Conservation (phyloP, 2,329 filamentous ascomycete species). For the Beauveria rudraprayagi region DNA sequence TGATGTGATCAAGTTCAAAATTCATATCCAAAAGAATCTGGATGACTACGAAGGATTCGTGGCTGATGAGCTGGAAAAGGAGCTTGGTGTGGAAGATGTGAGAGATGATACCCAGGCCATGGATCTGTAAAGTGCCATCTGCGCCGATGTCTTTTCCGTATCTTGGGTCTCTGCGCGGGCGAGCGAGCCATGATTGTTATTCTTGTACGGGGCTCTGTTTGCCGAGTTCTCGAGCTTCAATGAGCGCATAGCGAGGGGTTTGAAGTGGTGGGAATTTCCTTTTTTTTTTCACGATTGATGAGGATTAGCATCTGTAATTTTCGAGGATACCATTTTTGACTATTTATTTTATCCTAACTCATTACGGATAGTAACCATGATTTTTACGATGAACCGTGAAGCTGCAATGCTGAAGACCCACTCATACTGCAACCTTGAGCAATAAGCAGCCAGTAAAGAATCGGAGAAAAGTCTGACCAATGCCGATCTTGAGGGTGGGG, state of each 20-base stretch:
- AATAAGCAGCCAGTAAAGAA: not conserved
- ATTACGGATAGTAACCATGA: no score
- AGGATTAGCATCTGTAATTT: conserved; percentile 4
- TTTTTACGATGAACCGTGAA: not conserved
- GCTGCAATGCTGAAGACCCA: not conserved
- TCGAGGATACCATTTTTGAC: not conserved
- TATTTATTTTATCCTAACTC: not conserved
- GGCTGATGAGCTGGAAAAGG: conserved; percentile 83
- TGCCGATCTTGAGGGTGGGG: not conserved
- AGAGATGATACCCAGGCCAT: conserved; percentile 45
- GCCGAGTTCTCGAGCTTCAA: not conserved
- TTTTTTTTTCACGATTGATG: conserved; percentile 1
- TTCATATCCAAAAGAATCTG: conserved; percentile 85
- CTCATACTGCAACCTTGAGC: not conserved
- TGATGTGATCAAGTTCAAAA: conserved; percentile 97
- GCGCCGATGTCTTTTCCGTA: not conserved
- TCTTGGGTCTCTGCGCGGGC: not conserved
- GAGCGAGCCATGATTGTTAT: conserved; percentile 1
- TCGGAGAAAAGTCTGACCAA: conserved; percentile 6
- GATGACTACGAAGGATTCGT: conserved; percentile 95
- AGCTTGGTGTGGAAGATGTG: conserved; percentile 58
- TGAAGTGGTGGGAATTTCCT: not conserved
- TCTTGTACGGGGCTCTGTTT: not conserved
- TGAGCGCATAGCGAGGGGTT: conserved; percentile 1
- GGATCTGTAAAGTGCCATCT: conserved; percentile 28